Evolutionary conservation across 768 basidiomycete genomes (phyloP), one percentile per base, ranked within the genome.

Genomic region (Fibroporia radiculosa): DNA sequence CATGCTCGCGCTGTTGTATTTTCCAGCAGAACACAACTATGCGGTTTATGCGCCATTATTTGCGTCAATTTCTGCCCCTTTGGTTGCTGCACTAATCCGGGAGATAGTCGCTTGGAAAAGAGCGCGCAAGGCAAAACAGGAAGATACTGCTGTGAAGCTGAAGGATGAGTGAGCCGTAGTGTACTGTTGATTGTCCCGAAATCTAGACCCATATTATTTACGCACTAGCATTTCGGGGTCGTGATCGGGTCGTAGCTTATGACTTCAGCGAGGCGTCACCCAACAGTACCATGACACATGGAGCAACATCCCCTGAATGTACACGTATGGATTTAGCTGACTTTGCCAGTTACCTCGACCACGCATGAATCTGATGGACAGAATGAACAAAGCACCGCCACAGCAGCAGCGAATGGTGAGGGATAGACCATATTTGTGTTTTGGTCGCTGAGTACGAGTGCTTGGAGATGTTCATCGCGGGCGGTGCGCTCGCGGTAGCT

Each of bases 1-100:
- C 16, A 96, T 98, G 93, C 67, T 98, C 54, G 93, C 91, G 12
- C 66, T 97, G 59, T 72, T 99, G 18, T 99, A 99, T 64, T 98
- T 98, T 66, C 96, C 96, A 18, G 83, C 91, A 16, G 96, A 98
- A 59, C 96, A 98, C 69, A 97, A 88, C 60, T 93, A 92, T 61
- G 93, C 93, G 2, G 91, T 99, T 7, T 98, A 98, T 62, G 84
- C 90, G 0, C 95, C 96, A 0, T 65, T 99, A 26, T 97, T 99
- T 61, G 95, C 90, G 2, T 93, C 91, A 38, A 76, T 92, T 6
- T 72, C 87, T 2, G 83, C 93, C 23, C 93, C 93, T 4, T 62
- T 97, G 42, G 48, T 92, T 8, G 80, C 87, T 2, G 80, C 87
- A 1, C 70, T 84, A 10, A 50, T 89, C 19, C 75, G 80, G 58